Evolutionary conservation across 192 early-diverging fungal species (phyloP).

Genomic region (Coemansia sp.): DNA sequence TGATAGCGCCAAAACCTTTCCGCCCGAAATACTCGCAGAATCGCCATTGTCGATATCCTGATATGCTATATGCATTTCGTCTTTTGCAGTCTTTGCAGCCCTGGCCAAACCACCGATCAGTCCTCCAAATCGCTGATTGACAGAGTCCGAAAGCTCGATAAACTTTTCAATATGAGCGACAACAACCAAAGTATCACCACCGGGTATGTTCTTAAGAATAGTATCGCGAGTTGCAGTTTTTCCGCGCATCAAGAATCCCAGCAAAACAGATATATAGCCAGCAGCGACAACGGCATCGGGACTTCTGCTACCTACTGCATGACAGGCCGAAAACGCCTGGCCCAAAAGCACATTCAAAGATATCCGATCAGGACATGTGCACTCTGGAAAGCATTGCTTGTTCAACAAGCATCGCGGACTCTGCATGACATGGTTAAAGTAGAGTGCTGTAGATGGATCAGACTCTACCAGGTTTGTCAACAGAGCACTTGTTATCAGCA

Average conservation of each 20-base stretch:
- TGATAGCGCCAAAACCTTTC: too few species aligned
- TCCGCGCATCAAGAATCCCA: constrained; percentile 41
- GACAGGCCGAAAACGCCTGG: constrained; percentile 33
- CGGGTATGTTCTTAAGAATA: constrained; percentile 28
- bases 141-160: constrained; percentile 34
- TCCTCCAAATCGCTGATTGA: constrained; percentile 32
- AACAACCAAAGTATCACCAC: constrained; percentile 14
- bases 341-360: constrained; percentile 29
- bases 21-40: too few species aligned
- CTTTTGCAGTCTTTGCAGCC: not conserved
- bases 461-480: constrained; percentile 47
- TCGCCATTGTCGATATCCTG: too few species aligned
- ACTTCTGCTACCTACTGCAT: constrained; percentile 3
- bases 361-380: constrained; percentile 20
- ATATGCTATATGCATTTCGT: not conserved
- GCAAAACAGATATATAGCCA: constrained; percentile 42
- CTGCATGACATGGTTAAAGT: constrained; percentile 35
- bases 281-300: constrained; percentile 41
- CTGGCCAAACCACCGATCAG: constrained; percentile 24
- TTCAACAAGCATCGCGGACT: constrained; percentile 27
- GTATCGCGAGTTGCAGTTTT: constrained; percentile 7
- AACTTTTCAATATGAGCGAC: constrained; percentile 35
- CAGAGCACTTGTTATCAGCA: constrained; percentile 45
- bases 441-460: constrained; percentile 34
- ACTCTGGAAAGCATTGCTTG: constrained; percentile 35